Evolutionary conservation across 306 rosid species (phyloP), one percentile per base, ranked within the genome.

Genomic region (Cucurbita argyrosperma): DNA sequence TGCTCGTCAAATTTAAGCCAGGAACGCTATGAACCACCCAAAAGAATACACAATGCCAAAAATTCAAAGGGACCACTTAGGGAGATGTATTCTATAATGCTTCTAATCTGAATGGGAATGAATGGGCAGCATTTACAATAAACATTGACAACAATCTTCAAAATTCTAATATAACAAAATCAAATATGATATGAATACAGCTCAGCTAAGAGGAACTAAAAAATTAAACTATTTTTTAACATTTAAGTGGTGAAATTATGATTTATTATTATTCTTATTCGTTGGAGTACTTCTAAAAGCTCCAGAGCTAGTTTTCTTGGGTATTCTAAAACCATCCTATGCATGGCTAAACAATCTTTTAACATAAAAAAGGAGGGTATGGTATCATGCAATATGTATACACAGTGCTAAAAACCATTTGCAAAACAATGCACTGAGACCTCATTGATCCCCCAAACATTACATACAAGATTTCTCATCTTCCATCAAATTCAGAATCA

Each of bases 401-500:
- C 37, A 67, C 39, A 67, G 51, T 67, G 49, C 51, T 68, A 21
- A 68, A 47, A 68, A 68, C 42, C 57, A 66, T 23, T 47, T 49
- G 19, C 58, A 13, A 26, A 26, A 69, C 45, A 49, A 69, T 15
- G 14, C 8, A 69, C 21, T 7, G 11, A 47, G 13, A 26, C 43
- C 43, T 13, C 43, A 65, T 42, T n/a, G 53, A 65, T 43, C 53
- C 10, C 71, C 52, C 38, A 43, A 65, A 65, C 71, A 18, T 21
- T 18, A 35, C 53, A 19, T 42, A 10, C 39, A 1, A 8, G 11
- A 45, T 5, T 51, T 23, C 42, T 23, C 23, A 23, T 23, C 43
- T 68, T 11, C 40, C 57, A 70, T n/a, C 60, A 70, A 70, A 70
- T 50, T 70, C 60, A 46, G 45, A 74, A 45, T 74, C 26, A 30